These are phyloP conservation scores for Chaetomium globosum DNA, from an alignment of 2,329 filamentous ascomycete genomes.

Conservation along the genomic window DNA sequence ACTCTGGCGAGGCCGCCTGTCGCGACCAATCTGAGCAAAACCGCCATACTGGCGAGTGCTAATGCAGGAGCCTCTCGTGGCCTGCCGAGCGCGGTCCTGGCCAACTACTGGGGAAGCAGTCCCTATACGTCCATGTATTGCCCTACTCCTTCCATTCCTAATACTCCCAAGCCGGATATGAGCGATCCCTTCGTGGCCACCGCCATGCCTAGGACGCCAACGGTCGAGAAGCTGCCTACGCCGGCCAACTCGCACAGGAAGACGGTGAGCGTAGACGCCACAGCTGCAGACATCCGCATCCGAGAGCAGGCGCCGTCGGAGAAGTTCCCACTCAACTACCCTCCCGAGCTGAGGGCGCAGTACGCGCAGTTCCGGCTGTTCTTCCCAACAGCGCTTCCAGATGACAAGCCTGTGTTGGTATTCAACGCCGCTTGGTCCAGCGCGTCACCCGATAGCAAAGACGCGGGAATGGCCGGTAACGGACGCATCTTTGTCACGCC, in stretches of 20 bases:
- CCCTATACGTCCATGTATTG: slow-evolving; percentile 62
- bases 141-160: slow-evolving; percentile 35
- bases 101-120: slow-evolving; percentile 90
- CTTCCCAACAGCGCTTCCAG: slow-evolving; percentile 76
- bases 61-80: slow-evolving; percentile 66
- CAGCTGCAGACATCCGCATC: slow-evolving; percentile 24
- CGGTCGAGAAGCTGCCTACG: slow-evolving; percentile 36
- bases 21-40: slow-evolving; percentile 82
- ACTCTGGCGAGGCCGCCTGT: slow-evolving; percentile 83
- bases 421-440: slow-evolving; percentile 86
- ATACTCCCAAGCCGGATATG: slow-evolving; percentile 36
- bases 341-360: slow-evolving; percentile 77
- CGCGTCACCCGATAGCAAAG: slow-evolving; percentile 50
- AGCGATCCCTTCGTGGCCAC: slow-evolving; percentile 44
- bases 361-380: slow-evolving; percentile 91
- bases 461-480: slow-evolving; percentile 60
- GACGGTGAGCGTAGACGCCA: slow-evolving; percentile 49
- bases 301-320: slow-evolving; percentile 42
- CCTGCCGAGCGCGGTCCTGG: slow-evolving; percentile 82
- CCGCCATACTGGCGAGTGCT: slow-evolving; percentile 77
- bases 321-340: slow-evolving; percentile 75
- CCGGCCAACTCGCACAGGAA: slow-evolving; percentile 45
- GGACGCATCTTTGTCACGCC: slow-evolving; percentile 86
- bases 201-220: slow-evolving; percentile 43
- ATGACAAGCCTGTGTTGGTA: slow-evolving; percentile 85